These are phyloP conservation scores for Amphichorda felina DNA, from an alignment of 2,329 filamentous ascomycete genomes.

Conservation along the genomic window DNA sequence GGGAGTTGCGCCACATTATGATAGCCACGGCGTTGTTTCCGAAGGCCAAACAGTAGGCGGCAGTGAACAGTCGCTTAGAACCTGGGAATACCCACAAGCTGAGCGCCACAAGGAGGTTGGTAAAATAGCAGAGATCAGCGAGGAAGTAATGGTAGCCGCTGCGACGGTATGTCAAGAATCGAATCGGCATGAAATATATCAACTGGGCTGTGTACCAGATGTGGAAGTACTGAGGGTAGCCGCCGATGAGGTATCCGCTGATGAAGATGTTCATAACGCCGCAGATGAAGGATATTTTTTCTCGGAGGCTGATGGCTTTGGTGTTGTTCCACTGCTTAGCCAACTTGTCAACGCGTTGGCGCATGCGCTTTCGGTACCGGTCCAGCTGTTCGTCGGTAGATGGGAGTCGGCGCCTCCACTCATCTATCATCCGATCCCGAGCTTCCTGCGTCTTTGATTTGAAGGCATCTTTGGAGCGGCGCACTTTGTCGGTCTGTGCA, in stretches of 20 bases:
- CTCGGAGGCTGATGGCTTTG: constrained; percentile 74
- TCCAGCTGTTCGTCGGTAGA: constrained; percentile 87
- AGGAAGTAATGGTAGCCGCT: constrained; percentile 95
- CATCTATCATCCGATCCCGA: constrained; percentile 82
- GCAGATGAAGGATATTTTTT: constrained; percentile 93
- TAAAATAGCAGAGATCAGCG: constrained; percentile 95
- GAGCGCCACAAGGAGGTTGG: constrained; percentile 75
- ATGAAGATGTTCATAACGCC: constrained; percentile 97
- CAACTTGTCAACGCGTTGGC: constrained; percentile 75
- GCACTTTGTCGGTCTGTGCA: constrained; percentile 74
- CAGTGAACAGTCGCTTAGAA: constrained; percentile 85
- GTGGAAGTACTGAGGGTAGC: constrained; percentile 75
- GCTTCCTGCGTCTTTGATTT: constrained; percentile 66
- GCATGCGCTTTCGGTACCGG: constrained; percentile 81
- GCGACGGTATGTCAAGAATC: constrained; percentile 81
- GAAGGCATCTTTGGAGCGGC: constrained; percentile 68
- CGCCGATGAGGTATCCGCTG: constrained; percentile 87
- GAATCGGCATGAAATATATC: constrained; percentile 93
- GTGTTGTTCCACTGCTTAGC: constrained; percentile 81
- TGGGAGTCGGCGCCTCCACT: constrained; percentile 79
- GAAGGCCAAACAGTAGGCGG: constrained; percentile 82
- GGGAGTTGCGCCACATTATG: constrained; percentile 97
- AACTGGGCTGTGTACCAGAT: constrained; percentile 85
- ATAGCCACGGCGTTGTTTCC: constrained; percentile 97
- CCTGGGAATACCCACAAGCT: constrained; percentile 83